A percentile compares a stretch with the other conserved stretches of the same genome.
Conservation (phyloP, 768 basidiomycete genomes). For the Suillus weaverae region DNA sequence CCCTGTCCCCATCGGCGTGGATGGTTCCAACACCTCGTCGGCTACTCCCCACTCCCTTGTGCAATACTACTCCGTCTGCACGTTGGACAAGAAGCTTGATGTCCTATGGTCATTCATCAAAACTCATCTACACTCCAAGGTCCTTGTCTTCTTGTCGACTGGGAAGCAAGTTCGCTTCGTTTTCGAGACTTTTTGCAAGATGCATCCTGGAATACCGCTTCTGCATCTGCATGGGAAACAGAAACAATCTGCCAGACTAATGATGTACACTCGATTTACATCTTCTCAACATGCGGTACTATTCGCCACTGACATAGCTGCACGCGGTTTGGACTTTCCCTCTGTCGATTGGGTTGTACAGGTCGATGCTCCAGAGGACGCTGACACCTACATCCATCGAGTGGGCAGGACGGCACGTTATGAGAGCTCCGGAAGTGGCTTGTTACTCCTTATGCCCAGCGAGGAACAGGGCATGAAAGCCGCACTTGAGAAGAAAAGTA, state of each 20-base stretch:
- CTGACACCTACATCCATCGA: slow-evolving; percentile 95
- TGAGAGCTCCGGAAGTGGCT: slow-evolving; percentile 82
- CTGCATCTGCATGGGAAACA: slow-evolving; percentile 95
- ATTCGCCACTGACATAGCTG: slow-evolving; percentile 95
- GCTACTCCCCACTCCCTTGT: slow-evolving; percentile 78
- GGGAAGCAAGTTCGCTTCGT: slow-evolving; percentile 98
- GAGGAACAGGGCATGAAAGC: slow-evolving; percentile 90
- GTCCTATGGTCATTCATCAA: slow-evolving; percentile 94
- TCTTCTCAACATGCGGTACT: slow-evolving; percentile 79
- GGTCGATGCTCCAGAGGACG: slow-evolving; percentile 94
- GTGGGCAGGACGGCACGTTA: slow-evolving; percentile 96
- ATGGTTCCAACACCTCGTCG: slow-evolving; percentile 41
- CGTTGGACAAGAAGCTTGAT: slow-evolving; percentile 87
- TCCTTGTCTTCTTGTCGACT: slow-evolving; percentile 90
- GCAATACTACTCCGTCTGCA: slow-evolving; percentile 84
- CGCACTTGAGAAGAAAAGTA: slow-evolving; percentile 67
- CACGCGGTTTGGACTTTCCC: slow-evolving; percentile 95
- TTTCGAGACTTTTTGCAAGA: slow-evolving; percentile 92
- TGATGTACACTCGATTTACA: slow-evolving; percentile 84
- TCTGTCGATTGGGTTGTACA: slow-evolving; percentile 97
- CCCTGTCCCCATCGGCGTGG: slow-evolving; percentile 71
- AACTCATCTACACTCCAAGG: slow-evolving; percentile 87
- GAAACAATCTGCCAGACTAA: slow-evolving; percentile 86
- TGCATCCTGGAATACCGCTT: slow-evolving; percentile 93
- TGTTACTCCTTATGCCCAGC: slow-evolving; percentile 82